Evolutionary conservation across 352 stramenopile genomes (phyloP), one percentile per base, ranked within the genome.

Genomic region (Blastocystis sp.): DNA sequence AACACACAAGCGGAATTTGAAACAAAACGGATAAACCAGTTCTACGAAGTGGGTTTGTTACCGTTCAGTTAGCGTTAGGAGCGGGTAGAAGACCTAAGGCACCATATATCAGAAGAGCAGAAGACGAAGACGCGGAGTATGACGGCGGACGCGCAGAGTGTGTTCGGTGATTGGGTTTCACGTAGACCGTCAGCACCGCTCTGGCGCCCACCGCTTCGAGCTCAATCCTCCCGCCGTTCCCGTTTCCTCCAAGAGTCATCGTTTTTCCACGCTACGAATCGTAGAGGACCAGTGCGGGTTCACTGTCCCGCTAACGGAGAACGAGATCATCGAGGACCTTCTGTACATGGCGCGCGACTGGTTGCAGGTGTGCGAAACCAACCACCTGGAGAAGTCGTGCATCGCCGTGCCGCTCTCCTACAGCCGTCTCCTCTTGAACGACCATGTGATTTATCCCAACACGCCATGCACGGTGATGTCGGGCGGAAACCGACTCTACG

Each of bases 361-460:
- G 29, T 21, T 32, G n/a, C 9, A 44, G 56, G 29, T 81, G 1
- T 81, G 49, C 29, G 48, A 81, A n/a, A 18, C 27, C 16, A 4
- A 81, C 27, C 32, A 64, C 29, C 44, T 64, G 1, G 27, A 27
- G 44, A 34, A 38, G 14, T 24, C 21, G 1, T 61, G n/a, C n/a
- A 64, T 63, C 27, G 51, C 49, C 11, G 44, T 61, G 40, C 69
- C 69, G 24, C 32, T 81, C 4, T 81, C 69, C 1, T 38, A 46
- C 46, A 81, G 63, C 40, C 69, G 69, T 48, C 34, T 81, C 4
- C 48, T 81, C 2, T 42, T 81, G n/a, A 81, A 81, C 29, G 49
- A 81, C 48, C 69, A 61, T 65, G 48, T 81, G 6, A 81, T 81
- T 51, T 64, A 64, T n/a, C 69, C 69, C 2, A 61, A 81, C 21